phyloP scores from a whole-genome alignment of 495 filamentous ascomycete species.

The Achaetomiella virescens region DNA sequence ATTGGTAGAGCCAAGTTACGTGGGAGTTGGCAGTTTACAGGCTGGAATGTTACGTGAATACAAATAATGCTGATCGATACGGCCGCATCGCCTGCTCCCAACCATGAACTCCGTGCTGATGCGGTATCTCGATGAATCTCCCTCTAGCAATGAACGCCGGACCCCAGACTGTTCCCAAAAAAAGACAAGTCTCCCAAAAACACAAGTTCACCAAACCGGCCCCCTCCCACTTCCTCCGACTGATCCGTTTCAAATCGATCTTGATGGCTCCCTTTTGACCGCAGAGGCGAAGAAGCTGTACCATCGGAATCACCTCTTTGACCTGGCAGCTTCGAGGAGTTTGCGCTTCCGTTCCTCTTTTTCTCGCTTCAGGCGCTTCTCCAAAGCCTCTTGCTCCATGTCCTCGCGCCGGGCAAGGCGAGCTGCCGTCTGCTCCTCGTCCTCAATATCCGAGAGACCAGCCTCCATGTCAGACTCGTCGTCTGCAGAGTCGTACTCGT shows the following conservation, averaged over 20 bases:
- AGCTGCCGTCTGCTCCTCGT: constrained; percentile 50
- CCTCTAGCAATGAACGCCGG: constrained; percentile 9
- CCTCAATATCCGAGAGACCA: constrained; percentile 51
- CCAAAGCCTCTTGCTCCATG: constrained; percentile 38
- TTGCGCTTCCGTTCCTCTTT: constrained; percentile 41
- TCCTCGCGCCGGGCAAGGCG: constrained; percentile 48
- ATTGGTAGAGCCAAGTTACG: too few species aligned
- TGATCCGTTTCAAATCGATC: too few species aligned
- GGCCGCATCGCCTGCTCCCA: not conserved
- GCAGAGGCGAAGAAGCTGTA: too few species aligned
- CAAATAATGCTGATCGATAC: not conserved
- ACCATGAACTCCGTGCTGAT: constrained; percentile 22
- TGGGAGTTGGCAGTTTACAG: not conserved
- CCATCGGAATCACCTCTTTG: constrained; percentile 14
- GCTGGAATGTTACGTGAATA: not conserved
- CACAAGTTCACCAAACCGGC: too few species aligned
- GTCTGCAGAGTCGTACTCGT: constrained; percentile 28
- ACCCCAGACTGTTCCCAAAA: not conserved
- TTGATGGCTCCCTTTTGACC: too few species aligned
- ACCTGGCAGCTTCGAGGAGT: constrained; percentile 12
- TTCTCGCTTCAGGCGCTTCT: constrained; percentile 38
- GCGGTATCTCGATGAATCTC: constrained; percentile 14
- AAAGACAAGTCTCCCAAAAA: not conserved
- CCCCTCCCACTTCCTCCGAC: too few species aligned
- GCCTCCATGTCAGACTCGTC: constrained; percentile 58